Conservation (phyloP, 2,329 filamentous ascomycete genomes). For the Aulographum hederae region DNA sequence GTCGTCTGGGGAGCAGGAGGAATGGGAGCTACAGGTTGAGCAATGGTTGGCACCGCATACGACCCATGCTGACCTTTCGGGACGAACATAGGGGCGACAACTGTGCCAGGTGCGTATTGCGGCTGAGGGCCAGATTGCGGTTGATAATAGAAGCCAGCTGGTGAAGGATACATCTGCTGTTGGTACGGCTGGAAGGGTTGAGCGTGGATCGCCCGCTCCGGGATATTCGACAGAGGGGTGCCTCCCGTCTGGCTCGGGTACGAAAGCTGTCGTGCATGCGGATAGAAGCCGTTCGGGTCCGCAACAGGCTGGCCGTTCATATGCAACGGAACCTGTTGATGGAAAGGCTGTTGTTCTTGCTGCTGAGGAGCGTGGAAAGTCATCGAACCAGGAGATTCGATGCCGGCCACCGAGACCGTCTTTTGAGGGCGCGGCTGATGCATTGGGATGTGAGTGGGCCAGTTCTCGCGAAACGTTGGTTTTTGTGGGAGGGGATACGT, state of each 20-base stretch:
- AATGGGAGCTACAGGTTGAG: constrained; percentile 13
- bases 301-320: constrained; percentile 29
- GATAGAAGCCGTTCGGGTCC: constrained; percentile 26
- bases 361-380: constrained; percentile 40
- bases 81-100: constrained; percentile 37
- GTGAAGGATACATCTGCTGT: constrained; percentile 22
- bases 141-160: constrained; percentile 47
- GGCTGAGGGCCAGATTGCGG: constrained; percentile 18
- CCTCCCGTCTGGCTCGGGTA: constrained; percentile 56
- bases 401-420: constrained; percentile 78
- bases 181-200: constrained; percentile 70
- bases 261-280: constrained; percentile 48
- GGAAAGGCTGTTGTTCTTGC: constrained; percentile 70
- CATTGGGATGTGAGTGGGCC: constrained; percentile 50
- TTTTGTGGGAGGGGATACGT: constrained; percentile 35
- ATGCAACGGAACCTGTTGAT: constrained; percentile 78
- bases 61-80: constrained; percentile 32
- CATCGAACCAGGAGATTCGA: constrained; percentile 61
- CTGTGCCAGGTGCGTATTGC: constrained; percentile 24
- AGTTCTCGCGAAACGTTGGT: constrained; percentile 40
- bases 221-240: constrained; percentile 79
- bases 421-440: constrained; percentile 93
- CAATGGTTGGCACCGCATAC: constrained; percentile 19
- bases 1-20: constrained; percentile 11
- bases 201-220: constrained; percentile 80